phyloP scores from a whole-genome alignment of 495 filamentous ascomycete genomes.

The Monascus purpureus region DNA sequence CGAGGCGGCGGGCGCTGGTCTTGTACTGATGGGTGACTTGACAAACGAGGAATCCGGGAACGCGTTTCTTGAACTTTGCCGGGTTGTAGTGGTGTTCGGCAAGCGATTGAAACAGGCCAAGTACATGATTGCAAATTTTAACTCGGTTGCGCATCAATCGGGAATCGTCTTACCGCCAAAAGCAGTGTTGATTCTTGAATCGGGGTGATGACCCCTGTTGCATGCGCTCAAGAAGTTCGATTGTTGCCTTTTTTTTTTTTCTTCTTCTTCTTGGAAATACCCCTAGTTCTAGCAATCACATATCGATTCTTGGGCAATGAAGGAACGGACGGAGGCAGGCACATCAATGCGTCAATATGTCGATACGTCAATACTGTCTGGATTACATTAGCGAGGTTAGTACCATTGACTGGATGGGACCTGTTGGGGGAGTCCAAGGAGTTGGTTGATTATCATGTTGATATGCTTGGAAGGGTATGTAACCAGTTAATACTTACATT shows the following conservation, averaged over 20 bases:
- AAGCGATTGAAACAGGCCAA: conserved; percentile 15
- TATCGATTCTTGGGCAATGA: too few relatives aligned
- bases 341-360: too few relatives aligned
- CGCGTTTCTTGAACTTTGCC: conserved; percentile 22
- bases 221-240: too few relatives aligned
- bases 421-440: too few relatives aligned
- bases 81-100: conserved; percentile 15
- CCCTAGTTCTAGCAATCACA: background rate
- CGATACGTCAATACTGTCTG: too few relatives aligned
- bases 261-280: background rate
- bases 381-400: too few relatives aligned
- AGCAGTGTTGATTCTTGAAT: conserved; percentile 12
- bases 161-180: conserved; percentile 16
- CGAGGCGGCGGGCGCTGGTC: conserved; percentile 15
- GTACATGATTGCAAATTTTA: conserved; percentile 13
- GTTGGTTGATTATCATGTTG: too few relatives aligned
- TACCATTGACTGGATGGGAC: too few relatives aligned
- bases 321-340: too few relatives aligned
- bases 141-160: conserved; percentile 6
- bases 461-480: too few relatives aligned
- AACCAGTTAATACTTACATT: too few relatives aligned
- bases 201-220: too few relatives aligned
- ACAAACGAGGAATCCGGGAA: conserved; percentile 11
- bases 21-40: conserved; percentile 12
- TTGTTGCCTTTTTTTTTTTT: background rate